Evolutionary conservation across 164 flowering plant species (phyloP), one percentile per base, ranked within the genome.

Genomic region (Magnolia sinica): DNA sequence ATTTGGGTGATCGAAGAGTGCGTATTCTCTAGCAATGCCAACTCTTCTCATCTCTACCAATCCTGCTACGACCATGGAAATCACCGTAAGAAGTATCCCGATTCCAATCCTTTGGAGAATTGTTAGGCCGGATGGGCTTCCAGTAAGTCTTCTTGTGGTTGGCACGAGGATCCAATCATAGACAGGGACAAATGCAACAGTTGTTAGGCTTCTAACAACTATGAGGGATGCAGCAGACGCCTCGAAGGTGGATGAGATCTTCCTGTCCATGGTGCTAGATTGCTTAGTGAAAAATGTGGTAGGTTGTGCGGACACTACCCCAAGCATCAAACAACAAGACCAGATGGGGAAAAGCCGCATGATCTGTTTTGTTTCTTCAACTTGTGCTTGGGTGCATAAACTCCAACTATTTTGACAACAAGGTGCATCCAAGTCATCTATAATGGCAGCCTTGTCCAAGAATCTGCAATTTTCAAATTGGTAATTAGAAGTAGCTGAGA

Each of bases 31-130:
- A 10, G 75, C 79, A 63, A 77, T 50, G 13, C 29, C 16, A 18
- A 77, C 55, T 29, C 79, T 63, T 50, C 19, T 37, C 70, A 22
- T 5, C 71, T 77, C 79, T 18, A 77, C 79, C 23, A 71, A 8
- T 18, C 75, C 79, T 18, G 75, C 70, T 14, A 27, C 75, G 14
- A 72, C 79, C 75, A 77, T 72, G 10, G 23, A 24, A 7, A 72
- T 3, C n/a, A 37, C 58, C n/a, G 71, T 52, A 3, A 77, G 8
- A 31, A 64, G 22, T 16, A 72, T 64, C 4, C 71, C 76, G 1
- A 14, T 24, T n/a, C 70, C 76, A 3, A 63, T 63, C 24, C 70
- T 74, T 7, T 74, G 68, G 16, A 64, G 70, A 4, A n/a, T 11
- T 3, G 76, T 74, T 31, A 74, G 64, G 4, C 76, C 70, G 13